phyloP scores from a whole-genome alignment of 2,329 filamentous ascomycete genomes.

The Colletotrichum endophyticum region DNA sequence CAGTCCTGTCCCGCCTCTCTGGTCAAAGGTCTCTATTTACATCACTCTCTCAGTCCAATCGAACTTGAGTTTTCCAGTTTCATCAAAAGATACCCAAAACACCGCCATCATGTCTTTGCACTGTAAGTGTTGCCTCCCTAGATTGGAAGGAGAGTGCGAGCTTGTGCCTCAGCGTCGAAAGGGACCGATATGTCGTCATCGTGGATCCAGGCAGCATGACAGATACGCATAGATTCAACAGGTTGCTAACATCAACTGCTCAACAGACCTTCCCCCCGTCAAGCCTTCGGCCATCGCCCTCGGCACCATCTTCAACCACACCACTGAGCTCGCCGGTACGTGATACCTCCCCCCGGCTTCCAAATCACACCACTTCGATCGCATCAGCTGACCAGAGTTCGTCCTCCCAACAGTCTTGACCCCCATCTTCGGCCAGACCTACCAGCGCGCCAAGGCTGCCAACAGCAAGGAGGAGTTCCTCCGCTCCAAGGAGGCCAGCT shows the following conservation, averaged over 20 bases:
- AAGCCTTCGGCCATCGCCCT: conserved; percentile 98
- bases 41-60: background rate
- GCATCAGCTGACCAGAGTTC: background rate
- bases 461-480: conserved; percentile 98
- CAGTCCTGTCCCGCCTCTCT: conserved; percentile 6
- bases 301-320: conserved; percentile 95
- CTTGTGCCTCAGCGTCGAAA: background rate
- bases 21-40: background rate
- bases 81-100: conserved; percentile 13
- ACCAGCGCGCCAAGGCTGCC: conserved; percentile 87
- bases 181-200: background rate
- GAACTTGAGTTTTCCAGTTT: background rate
- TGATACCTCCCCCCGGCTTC: background rate
- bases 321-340: conserved; percentile 75
- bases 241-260: background rate
- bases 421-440: conserved; percentile 92
- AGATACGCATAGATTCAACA: no score
- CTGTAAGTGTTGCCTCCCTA: conserved; percentile 45
- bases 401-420: conserved; percentile 64
- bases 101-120: conserved; percentile 61
- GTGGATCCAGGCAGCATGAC: background rate
- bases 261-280: conserved; percentile 71
- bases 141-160: background rate
- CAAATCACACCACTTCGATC: background rate
- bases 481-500: conserved; percentile 88